These are phyloP conservation scores for Suillus clintonianus DNA, from an alignment of 768 basidiomycete species.

Conservation along the genomic window DNA sequence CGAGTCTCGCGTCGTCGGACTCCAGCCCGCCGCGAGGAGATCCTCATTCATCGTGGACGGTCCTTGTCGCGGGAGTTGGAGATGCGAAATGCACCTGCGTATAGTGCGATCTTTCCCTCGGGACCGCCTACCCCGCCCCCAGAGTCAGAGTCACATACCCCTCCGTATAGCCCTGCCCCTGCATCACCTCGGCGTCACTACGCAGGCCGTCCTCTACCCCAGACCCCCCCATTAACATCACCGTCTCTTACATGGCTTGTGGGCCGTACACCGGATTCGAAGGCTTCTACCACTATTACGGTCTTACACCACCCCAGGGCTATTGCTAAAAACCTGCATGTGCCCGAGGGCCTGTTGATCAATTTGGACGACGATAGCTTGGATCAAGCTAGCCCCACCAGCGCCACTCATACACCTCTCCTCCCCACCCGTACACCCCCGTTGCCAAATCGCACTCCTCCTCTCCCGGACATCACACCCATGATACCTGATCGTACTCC, in stretches of 20 bases:
- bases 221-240: slow-evolving; percentile 33
- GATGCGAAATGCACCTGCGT: slow-evolving; percentile 35
- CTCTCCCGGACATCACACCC: slow-evolving; percentile 1
- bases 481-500: slow-evolving; percentile 6
- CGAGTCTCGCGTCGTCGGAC: slow-evolving; percentile 30
- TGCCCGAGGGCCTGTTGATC: slow-evolving; percentile 56
- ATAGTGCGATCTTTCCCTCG: slow-evolving; percentile 34
- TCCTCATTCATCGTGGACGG: slow-evolving; percentile 29
- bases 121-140: slow-evolving; percentile 31
- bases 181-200: slow-evolving; percentile 34
- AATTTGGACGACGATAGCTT: slow-evolving; percentile 50
- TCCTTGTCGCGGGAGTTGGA: slow-evolving; percentile 33
- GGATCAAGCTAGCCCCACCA: slow-evolving; percentile 13
- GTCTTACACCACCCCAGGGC: slow-evolving; percentile 1
- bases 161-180: slow-evolving; percentile 8
- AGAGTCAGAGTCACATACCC: slow-evolving; percentile 16
- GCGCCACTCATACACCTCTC: not conserved
- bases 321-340: slow-evolving; percentile 1
- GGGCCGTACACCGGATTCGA: slow-evolving; percentile 15
- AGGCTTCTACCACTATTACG: not conserved
- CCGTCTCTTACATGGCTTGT: slow-evolving; percentile 37
- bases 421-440: not conserved
- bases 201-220: slow-evolving; percentile 33
- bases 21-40: slow-evolving; percentile 29
- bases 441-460: not conserved